A percentile compares a stretch with the other conserved stretches of the same genome.
Conservation (phyloP, 2,329 filamentous ascomycete species). For the Eutypella sp. region DNA sequence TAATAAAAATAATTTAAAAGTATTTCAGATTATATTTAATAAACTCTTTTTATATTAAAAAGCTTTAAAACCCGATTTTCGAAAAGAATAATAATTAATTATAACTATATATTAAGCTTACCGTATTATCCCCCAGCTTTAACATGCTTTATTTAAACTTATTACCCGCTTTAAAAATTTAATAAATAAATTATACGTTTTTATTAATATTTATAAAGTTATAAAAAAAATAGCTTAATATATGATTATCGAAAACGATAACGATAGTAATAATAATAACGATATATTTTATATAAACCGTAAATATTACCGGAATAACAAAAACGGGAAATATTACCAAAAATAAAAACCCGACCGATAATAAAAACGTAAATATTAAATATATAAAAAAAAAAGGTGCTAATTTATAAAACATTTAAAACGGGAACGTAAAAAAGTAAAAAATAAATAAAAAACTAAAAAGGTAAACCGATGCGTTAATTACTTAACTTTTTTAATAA, state of each 20-base stretch:
- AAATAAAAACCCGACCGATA: neutral
- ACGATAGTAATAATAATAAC: neutral
- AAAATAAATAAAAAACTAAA: too few relatives aligned
- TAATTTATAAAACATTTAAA: slow-evolving; percentile 2
- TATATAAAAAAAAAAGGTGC: slow-evolving; percentile 2
- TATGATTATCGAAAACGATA: neutral
- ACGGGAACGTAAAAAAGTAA: neutral
- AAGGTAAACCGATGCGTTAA: too few relatives aligned
- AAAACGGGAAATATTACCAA: neutral
- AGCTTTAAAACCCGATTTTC: neutral
- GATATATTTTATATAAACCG: neutral
- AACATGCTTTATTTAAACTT: slow-evolving; percentile 1
- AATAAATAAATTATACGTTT: neutral
- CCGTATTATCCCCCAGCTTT: too few relatives aligned
- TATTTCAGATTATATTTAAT: neutral
- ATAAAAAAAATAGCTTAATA: neutral
- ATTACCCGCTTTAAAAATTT: neutral
- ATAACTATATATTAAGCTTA: neutral
- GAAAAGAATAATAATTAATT: neutral
- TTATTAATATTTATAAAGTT: neutral
- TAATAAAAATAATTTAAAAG: neutral
- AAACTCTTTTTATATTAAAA: neutral
- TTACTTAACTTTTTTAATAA: neutral
- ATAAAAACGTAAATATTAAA: neutral
- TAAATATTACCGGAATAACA: slow-evolving; percentile 1